Percentiles rank a stretch among this genome's conserved stretches.
Evolutionary conservation across 1,284 basidiomycete species (phyloP).

Genomic region (Rhodotorula glutinis): DNA sequence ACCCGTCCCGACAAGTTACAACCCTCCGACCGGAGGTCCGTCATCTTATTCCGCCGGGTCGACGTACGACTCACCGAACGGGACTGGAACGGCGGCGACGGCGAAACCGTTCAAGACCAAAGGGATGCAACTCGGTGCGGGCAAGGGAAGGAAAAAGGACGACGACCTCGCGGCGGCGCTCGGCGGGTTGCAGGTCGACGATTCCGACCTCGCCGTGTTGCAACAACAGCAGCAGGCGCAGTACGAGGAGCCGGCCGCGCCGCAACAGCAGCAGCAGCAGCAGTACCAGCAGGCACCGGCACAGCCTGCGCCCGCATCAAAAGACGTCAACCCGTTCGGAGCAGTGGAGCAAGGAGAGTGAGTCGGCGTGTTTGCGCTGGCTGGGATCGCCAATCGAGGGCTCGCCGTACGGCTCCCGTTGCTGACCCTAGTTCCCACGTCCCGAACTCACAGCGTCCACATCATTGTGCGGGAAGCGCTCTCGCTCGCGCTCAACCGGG

Average conservation of each 20-base stretch:
- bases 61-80: constrained; percentile 25
- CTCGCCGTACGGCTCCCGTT: not conserved
- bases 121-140: constrained; percentile 90
- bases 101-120: constrained; percentile 72
- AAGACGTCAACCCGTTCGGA: constrained; percentile 51
- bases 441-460: constrained; percentile 63
- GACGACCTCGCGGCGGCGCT: constrained; percentile 82
- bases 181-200: constrained; percentile 55
- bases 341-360: constrained; percentile 75
- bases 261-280: constrained; percentile 44
- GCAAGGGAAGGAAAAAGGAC: constrained; percentile 66
- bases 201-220: constrained; percentile 51
- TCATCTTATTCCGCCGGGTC: constrained; percentile 15
- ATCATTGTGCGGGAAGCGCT: constrained; percentile 79
- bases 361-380: constrained; percentile 26
- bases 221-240: constrained; percentile 27
- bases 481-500: constrained; percentile 74
- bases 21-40: constrained; percentile 22
- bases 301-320: constrained; percentile 25
- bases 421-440: not conserved
- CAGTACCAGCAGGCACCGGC: constrained; percentile 42
- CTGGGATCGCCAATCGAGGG: not conserved
- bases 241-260: constrained; percentile 41
- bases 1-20: constrained; percentile 14
- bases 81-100: constrained; percentile 7